Evolutionary conservation across 805 yeast genomes (phyloP), one percentile per base, ranked within the genome.

Genomic region (Ogataea salicorniae): DNA sequence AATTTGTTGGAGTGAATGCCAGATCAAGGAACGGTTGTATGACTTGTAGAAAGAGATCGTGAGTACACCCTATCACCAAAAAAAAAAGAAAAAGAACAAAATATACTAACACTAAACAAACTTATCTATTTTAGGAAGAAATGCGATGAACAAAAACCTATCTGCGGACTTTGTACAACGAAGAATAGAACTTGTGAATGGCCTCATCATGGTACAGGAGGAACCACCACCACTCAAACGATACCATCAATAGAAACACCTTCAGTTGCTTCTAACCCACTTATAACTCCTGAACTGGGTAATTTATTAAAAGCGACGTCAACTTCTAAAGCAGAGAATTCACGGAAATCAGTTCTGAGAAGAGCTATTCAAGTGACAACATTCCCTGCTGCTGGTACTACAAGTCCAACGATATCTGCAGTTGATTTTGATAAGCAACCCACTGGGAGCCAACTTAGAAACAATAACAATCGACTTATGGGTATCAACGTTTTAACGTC

Each of bases 101-200:
- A 9, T 26, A 26, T 40, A 40, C 36, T 31, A 40, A 40, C n/a
- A 3, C 14, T 20, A 20, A 20, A 20, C 29, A n/a, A 40, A 16
- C 31, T 1, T 26, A 26, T 26, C 31, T 29, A n/a, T 13, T 9
- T 6, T 29, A 41, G 43, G 6, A 43, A 43, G 16, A 43, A 43
- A 20, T 43, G 46, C 37, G 46, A 43, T 31, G 46, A 43, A 31
- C 11, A 15, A 14, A 43, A 43, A 22, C 46, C 46, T 15, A 31
- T 31, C 8, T 43, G 46, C 14, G 36, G 36, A 8, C 18, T 37
- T 9, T 43, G 46, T 22, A 17, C n/a, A 2, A 18, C 34, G n/a
- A 43, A 33, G 11, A 1, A 38, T 17, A 15, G 41, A 37, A 37
- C 16, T 6, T 43, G 46, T 14, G 9, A 26, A 13, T 37, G 41